These are phyloP conservation scores for Adansonia gregorii DNA, from an alignment of 441 rosid species.

Conservation along the genomic window DNA sequence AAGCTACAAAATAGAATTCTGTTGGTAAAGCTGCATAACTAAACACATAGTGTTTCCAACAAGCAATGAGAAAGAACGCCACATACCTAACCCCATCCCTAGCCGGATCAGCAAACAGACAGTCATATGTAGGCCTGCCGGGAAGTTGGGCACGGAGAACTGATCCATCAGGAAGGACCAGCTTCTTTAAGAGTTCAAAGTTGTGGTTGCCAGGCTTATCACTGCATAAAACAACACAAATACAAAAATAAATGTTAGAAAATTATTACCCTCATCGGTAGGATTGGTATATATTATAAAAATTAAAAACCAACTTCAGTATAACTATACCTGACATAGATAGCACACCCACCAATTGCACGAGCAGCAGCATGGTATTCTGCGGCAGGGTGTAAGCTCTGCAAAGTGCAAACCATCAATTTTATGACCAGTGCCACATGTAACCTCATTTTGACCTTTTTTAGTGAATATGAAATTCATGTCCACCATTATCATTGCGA, in stretches of 20 bases:
- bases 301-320: neutral
- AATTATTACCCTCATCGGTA: neutral
- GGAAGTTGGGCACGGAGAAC: conserved; percentile 84
- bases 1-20: conserved; percentile 48
- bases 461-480: neutral
- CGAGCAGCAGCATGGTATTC: conserved; percentile 95
- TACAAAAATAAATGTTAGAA: conserved; percentile 21
- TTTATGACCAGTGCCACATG: neutral
- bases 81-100: conserved; percentile 76
- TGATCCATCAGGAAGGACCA: conserved; percentile 91
- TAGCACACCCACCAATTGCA: conserved; percentile 88
- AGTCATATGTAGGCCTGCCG: conserved; percentile 90
- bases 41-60: neutral
- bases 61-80: conserved; percentile 12
- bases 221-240: conserved; percentile 39
- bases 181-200: conserved; percentile 73
- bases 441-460: neutral
- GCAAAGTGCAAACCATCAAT: conserved; percentile 39
- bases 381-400: conserved; percentile 87
- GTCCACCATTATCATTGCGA: neutral
- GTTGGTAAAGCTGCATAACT: neutral
- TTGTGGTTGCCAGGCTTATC: conserved; percentile 93
- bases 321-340: conserved; percentile 74
- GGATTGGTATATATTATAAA: neutral
- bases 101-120: conserved; percentile 82